These are phyloP conservation scores for Penicillium macrosclerotiorum DNA, from an alignment of 495 filamentous ascomycete species.

Conservation along the genomic window DNA sequence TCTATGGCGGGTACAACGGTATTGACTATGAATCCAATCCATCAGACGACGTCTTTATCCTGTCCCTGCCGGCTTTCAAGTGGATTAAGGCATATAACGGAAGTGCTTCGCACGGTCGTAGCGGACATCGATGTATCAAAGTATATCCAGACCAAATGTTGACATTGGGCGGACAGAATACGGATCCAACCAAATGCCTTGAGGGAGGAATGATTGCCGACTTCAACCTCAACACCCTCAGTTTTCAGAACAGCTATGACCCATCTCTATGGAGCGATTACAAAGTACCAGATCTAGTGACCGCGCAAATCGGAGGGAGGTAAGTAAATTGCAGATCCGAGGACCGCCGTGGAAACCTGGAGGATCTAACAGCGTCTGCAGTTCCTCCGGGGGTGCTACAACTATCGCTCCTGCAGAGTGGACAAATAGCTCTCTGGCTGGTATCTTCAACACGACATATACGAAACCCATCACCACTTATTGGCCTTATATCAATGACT, in stretches of 20 bases:
- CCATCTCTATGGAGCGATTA: constrained; percentile 58
- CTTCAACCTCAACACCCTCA: constrained; percentile 60
- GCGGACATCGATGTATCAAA: constrained; percentile 62
- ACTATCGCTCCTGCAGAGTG: constrained; percentile 48
- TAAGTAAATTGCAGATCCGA: constrained; percentile 25
- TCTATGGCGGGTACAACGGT: constrained; percentile 69
- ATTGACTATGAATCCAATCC: constrained; percentile 30
- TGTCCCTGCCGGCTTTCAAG: constrained; percentile 74
- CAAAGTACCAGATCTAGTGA: constrained; percentile 57
- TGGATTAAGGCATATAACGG: constrained; percentile 64
- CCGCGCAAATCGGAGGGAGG: constrained; percentile 60
- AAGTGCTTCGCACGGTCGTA: constrained; percentile 47
- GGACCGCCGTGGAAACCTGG: background rate
- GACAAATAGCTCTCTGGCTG: constrained; percentile 46
- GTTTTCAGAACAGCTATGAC: constrained; percentile 60
- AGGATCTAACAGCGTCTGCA: constrained; percentile 12
- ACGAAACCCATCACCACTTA: constrained; percentile 52
- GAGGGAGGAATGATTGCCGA: constrained; percentile 53
- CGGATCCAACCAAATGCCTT: constrained; percentile 43
- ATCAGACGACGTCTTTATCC: constrained; percentile 68
- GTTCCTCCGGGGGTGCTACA: constrained; percentile 59
- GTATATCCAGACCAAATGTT: constrained; percentile 75
- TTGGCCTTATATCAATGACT: constrained; percentile 54
- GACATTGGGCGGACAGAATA: constrained; percentile 56
- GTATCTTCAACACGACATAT: constrained; percentile 58